Base-by-base conservation (phyloP, 192 early-diverging fungal genomes). In the Coemansia sp. region DNA sequence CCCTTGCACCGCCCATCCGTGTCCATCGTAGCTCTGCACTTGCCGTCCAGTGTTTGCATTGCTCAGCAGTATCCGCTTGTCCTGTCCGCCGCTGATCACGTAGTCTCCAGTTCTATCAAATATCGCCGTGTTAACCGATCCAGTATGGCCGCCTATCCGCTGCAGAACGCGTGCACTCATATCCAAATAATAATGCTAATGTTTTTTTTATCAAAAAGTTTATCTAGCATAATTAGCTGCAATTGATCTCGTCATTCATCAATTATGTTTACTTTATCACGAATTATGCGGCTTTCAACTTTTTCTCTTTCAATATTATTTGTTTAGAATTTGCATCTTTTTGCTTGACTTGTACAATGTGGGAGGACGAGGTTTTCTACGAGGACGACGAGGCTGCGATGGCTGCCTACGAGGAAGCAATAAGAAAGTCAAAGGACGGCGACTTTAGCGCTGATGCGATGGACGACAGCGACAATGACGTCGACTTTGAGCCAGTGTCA, bases 71-170 rank as follows among this genome's bases (percentile, higher is more conserved):
- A 95, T 78, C 0, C 74, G 69, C 11, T 88, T 84, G 83, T 97
- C 94, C 36, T 82, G 83, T 0, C 91, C 88, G 4, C 89, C 95
- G 7, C 93, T 91, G 14, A 96, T 56, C 34, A 89, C 73, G 63
- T 98, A 98, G 42, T 91, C 84, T 0, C 94, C 94, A 19, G 81
- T 84, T 2, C 77, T 72, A 63, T 87, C 92, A 57, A 89, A 96
- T 20, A 73, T 66, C 4, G 82, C 84, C 20, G 69, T 69, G 72
- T 93, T 86, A 8, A 93, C 84, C 4, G 91, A 83, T 5, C 91
- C 94, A 6, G 61, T 69, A 70, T 94, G 91, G 19, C 79, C 83
- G 3, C 51, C 71, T 14, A 93, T 71, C 37, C 69, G 73, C 48
- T 79, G 77, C 2, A 64, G 48, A 56, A 83, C 64, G 12, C 25